Base-by-base conservation (phyloP, 139 green algal species). In the Closterium sp. region DNA sequence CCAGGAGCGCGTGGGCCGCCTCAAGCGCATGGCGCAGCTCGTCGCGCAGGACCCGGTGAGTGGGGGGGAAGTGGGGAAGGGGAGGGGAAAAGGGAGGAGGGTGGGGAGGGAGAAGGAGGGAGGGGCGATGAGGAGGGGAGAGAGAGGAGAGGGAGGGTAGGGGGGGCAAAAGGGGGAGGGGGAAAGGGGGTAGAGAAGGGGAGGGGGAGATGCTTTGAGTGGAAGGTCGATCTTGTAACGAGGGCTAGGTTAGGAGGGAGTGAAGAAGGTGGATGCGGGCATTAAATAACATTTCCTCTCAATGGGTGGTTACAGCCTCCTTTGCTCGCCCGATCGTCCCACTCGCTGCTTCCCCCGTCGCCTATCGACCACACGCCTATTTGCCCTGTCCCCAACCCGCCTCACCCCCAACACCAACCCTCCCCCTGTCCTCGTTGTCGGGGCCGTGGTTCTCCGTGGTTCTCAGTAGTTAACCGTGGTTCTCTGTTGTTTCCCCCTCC, bases 1-100 rank as follows among this genome's bases (percentile, higher is more conserved):
- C 34, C 93, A 94, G 55, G 96, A 97, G 8, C 94, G 95, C 69
- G 90, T 98, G 6, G 88, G 97, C 33, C 94, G 94, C 33, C 96
- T 94, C 96, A 43, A 34, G 69, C 31, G 36, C 32, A 90, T 90
- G 28, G 28, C 34, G 28, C 32, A 8, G 34, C n/a, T 91, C 28
- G 88, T 91, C 28, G 88, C 34, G 30, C 31, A 36, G 28, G 88
- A 91, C 33, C 88, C 88, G 88, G 88, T 91, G 19, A 76, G 55
- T 76, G 23, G 55, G 55, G 55, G 4, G 55, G 23, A 28, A 28
- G 55, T 16, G 55, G 55, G 55, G 55, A 76, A 19, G 55, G 1
- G 16, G 25, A 76, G 55, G 55, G 12, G 55, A 19, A 76, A 76
- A 76, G 55, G 55, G 55, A 28, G 55, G 55, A 19, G 55, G 1